A percentile compares a stretch with the other conserved stretches of the same genome.
Conservation (phyloP, 2,329 filamentous ascomycete species). For the Cytospora chrysosperma region DNA sequence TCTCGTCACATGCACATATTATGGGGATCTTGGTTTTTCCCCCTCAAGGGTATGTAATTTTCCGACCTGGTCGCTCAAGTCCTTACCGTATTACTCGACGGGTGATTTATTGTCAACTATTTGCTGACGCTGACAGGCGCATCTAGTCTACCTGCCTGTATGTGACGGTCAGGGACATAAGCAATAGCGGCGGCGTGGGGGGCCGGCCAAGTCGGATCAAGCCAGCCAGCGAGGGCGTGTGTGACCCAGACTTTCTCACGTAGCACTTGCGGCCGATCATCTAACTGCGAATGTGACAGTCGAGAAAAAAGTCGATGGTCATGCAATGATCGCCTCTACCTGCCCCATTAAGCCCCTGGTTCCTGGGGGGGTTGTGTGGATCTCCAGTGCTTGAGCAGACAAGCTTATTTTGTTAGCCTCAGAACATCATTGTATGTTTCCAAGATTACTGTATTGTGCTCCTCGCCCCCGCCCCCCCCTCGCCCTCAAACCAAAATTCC, state of each 20-base stretch:
- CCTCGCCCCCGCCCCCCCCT: too few relatives aligned
- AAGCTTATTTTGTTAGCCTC: neutral
- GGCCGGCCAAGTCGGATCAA: neutral
- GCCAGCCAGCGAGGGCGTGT: neutral
- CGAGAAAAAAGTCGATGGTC: neutral
- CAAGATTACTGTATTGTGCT: too few relatives aligned
- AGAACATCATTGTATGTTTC: neutral
- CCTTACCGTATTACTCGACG: too few relatives aligned
- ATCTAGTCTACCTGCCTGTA: neutral
- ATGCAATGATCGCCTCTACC: neutral
- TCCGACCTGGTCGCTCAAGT: too few relatives aligned
- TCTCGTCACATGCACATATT: too few relatives aligned
- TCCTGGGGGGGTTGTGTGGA: neutral
- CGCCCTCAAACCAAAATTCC: too few relatives aligned
- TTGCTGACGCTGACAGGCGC: too few relatives aligned
- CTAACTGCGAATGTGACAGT: slow-evolving; percentile 8
- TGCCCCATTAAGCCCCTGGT: neutral
- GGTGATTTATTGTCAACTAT: too few relatives aligned
- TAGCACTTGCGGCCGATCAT: slow-evolving; percentile 4
- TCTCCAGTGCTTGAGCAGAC: neutral
- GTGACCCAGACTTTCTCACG: neutral
- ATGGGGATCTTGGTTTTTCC: too few relatives aligned
- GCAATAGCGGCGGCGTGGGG: neutral
- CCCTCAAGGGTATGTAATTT: too few relatives aligned
- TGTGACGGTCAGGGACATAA: neutral